Evolutionary conservation across 306 rosid genomes (phyloP).

Genomic region (Nissolia schottii): DNA sequence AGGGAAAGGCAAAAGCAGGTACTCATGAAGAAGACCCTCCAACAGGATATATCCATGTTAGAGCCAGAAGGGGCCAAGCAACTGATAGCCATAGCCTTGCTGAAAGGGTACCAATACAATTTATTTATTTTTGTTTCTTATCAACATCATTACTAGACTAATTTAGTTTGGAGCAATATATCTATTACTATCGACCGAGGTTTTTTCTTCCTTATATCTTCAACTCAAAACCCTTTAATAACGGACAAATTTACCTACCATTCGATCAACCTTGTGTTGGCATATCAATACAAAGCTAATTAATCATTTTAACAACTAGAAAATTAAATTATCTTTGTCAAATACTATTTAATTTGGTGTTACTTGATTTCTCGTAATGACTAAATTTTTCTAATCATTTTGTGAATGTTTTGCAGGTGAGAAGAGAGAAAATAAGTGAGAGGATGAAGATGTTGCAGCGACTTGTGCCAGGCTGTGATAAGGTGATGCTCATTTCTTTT

Average conservation of each 20-base stretch:
- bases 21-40: constrained; percentile 59
- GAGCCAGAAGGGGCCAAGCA: constrained; percentile 98
- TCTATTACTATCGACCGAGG: too few relatives aligned
- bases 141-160: too few relatives aligned
- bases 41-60: constrained; percentile 78
- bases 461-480: constrained; percentile 96
- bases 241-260: too few relatives aligned
- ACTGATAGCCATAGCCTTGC: constrained; percentile 99
- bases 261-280: too few relatives aligned
- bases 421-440: constrained; percentile 96
- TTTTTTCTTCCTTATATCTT: too few relatives aligned
- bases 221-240: too few relatives aligned
- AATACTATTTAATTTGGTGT: too few relatives aligned
- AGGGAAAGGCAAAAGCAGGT: constrained; percentile 29
- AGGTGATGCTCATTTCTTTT: constrained; percentile 46
- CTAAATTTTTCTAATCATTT: not conserved
- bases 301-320: not conserved
- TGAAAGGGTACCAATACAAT: constrained; percentile 72
- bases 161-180: too few relatives aligned
- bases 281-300: not conserved
- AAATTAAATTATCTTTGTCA: not conserved
- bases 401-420: constrained; percentile 59
- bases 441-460: constrained; percentile 82
- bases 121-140: too few relatives aligned
- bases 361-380: not conserved